phyloP scores from a whole-genome alignment of 257 asterid genomes.

The Pogostemon cablin region DNA sequence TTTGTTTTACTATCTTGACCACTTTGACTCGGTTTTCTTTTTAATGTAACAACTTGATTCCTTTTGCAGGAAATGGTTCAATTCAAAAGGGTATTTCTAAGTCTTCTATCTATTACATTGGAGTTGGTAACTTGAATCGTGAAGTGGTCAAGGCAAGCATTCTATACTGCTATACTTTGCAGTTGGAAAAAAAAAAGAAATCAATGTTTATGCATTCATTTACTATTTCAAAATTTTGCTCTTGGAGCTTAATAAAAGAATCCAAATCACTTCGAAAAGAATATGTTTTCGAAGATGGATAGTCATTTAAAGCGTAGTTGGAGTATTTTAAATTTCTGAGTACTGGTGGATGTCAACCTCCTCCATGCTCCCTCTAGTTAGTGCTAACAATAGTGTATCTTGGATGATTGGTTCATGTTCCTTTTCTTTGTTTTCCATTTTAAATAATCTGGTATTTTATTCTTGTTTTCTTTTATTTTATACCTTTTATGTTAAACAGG shows the following conservation, averaged over 20 bases:
- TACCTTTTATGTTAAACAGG: slow-evolving; percentile 51
- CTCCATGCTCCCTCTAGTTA: background rate
- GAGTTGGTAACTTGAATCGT: slow-evolving; percentile 67
- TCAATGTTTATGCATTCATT: background rate
- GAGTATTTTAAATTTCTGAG: background rate
- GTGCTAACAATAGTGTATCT: background rate
- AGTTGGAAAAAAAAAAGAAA: background rate
- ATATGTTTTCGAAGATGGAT: background rate
- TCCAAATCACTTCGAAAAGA: background rate
- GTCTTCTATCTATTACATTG: slow-evolving; percentile 68
- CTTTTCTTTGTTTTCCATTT: slow-evolving; percentile 4
- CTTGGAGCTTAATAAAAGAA: slow-evolving; percentile 3
- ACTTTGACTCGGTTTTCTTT: background rate
- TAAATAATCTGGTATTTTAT: slow-evolving; percentile 6
- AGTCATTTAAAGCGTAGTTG: background rate
- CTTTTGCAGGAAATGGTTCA: slow-evolving; percentile 66
- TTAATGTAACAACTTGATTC: slow-evolving; percentile 32
- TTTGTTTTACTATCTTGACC: background rate
- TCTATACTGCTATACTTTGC: slow-evolving; percentile 8
- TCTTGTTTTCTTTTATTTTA: slow-evolving; percentile 27
- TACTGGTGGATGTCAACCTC: background rate
- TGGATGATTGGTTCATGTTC: slow-evolving; percentile 6
- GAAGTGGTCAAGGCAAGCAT: slow-evolving; percentile 58
- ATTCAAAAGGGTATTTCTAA: slow-evolving; percentile 47
- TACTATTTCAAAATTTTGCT: background rate